Conservation (phyloP, 768 basidiomycete genomes). For the Kwoniella bestiolae region DNA sequence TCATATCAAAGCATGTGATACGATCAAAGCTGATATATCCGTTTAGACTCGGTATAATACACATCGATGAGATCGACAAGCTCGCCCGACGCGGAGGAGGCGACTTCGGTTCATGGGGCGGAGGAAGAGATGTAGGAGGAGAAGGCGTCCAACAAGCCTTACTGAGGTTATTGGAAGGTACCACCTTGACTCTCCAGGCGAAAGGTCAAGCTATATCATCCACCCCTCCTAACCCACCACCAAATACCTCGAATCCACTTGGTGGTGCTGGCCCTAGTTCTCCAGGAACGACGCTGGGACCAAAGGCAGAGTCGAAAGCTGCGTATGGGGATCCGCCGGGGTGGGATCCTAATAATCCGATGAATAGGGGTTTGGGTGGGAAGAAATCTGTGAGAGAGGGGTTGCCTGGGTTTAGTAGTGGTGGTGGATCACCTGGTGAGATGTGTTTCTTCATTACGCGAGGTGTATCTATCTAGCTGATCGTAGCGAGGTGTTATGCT, state of each 20-base stretch:
- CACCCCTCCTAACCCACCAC: slow-evolving; percentile 1
- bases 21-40: slow-evolving; percentile 2
- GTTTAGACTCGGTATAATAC: slow-evolving; percentile 83
- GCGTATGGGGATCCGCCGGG: slow-evolving; percentile 37
- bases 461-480: too few species aligned
- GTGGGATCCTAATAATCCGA: slow-evolving; percentile 48
- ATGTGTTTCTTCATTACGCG: slow-evolving; percentile 3
- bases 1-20: not conserved
- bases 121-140: slow-evolving; percentile 79
- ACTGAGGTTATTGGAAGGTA: slow-evolving; percentile 87
- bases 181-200: slow-evolving; percentile 75
- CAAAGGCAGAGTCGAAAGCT: slow-evolving; percentile 27
- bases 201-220: slow-evolving; percentile 51
- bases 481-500: slow-evolving; percentile 3
- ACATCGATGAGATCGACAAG: slow-evolving; percentile 96
- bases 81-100: slow-evolving; percentile 64
- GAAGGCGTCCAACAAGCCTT: slow-evolving; percentile 92
- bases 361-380: slow-evolving; percentile 34
- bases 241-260: not conserved
- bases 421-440: slow-evolving; percentile 34
- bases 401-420: slow-evolving; percentile 51
- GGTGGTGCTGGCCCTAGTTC: slow-evolving; percentile 6
- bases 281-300: slow-evolving; percentile 12
- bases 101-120: slow-evolving; percentile 61
- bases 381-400: slow-evolving; percentile 56